Percentiles rank a stretch among this genome's conserved stretches.
Conservation (phyloP, 345 rosid genomes). For the Nephelium lappaceum region DNA sequence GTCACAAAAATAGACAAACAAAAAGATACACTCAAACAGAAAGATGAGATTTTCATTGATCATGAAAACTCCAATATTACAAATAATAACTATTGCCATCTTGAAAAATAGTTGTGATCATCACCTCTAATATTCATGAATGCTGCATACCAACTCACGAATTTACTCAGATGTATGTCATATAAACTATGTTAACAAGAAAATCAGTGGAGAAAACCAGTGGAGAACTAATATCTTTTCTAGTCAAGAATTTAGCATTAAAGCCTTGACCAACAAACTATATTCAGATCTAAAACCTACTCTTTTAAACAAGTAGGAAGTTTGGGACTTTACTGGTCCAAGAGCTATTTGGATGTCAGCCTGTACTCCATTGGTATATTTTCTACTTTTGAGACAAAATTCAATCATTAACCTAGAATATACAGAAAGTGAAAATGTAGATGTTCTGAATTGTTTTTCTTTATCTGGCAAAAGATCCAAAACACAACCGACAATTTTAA, state of each 20-base stretch:
- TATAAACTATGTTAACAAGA: neutral
- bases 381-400: neutral
- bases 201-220: neutral
- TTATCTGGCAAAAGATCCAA: neutral
- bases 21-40: no score
- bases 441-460: neutral
- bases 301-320: neutral
- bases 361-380: neutral
- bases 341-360: neutral
- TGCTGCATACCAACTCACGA: no score
- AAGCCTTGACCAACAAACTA: neutral
- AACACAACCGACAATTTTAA: constrained; percentile 8
- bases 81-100: no score
- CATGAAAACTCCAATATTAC: no score
- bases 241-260: constrained; percentile 6
- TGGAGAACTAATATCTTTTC: neutral
- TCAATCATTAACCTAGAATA: neutral
- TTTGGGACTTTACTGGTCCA: neutral
- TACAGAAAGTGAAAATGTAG: neutral
- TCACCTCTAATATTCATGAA: no score
- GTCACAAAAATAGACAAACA: no score
- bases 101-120: no score
- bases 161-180: neutral
- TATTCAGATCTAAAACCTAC: neutral
- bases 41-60: no score